Base-by-base conservation (phyloP, 768 basidiomycete species). In the Mycena vitilis region DNA sequence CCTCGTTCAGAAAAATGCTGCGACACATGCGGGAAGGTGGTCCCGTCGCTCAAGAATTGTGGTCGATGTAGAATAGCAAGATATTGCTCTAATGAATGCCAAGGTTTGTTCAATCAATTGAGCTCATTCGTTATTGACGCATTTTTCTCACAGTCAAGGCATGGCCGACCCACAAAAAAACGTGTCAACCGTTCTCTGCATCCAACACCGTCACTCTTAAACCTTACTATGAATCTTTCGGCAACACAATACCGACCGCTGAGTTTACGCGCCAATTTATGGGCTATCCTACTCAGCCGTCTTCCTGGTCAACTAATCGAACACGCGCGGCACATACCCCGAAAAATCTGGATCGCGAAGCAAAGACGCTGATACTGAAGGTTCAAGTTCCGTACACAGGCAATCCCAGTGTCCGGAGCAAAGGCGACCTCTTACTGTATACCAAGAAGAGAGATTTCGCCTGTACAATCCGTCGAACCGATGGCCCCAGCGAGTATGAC, bases 21-120 rank as follows among this genome's bases (percentile, higher is more conserved):
- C 66, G 85, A 82, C 22, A 23, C 20, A 13, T 71, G 71, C 48
- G 60, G 66, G 5, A 54, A 58, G 67, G 5, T 85, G 84, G 59
- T 70, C 71, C 30, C 73, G 73, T 67, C 77, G 20, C 64, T 88
- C 64, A 85, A 79, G 72, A 77, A 76, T 57, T 88, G 88, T 60
- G 68, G 75, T 4, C 76, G 78, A 36, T 89, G 89, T 56, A 80
- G 79, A 18, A 73, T 84, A 0, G 80, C 78, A 6, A 76, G 83
- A 25, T 90, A 90, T 68, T 90, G 89, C 63, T 87, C 87, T 7
- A 70, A 76, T 1, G 83, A 82, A 38, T 89, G 89, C 68, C 89
- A 89, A 75, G 77, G 88, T 87, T 71, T 5, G 86, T 54, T 38
- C 36, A 34, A 47, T 45, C 36, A 8, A 10, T 65, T 40, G 18